Base-by-base conservation (phyloP, 352 stramenopile genomes). In the Phytophthora boehmeriae region DNA sequence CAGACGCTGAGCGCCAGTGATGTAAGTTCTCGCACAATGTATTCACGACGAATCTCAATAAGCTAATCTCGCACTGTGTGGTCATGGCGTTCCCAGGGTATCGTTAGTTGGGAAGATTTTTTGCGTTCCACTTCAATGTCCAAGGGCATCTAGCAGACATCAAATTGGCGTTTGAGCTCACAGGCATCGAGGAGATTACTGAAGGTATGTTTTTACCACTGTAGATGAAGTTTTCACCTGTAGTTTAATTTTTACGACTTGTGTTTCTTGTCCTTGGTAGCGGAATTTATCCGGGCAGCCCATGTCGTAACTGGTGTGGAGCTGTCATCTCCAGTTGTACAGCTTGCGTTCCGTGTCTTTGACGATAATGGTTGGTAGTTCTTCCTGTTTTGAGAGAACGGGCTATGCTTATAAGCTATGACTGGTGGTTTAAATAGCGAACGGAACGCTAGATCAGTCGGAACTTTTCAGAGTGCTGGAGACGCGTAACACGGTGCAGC, bases 281-380 rank as follows among this genome's bases (percentile, higher is more conserved):
- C 73, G 8, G 81, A 93, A 35, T 93, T 93, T 61, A 88, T 91
- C 52, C 79, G 75, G 23, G 84, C 84, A 1, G 67, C 75, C 11
- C 79, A 68, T 14, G 68, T 93, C 47, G 84, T 91, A 17, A 89
- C 68, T 39, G 78, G 78, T 36, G 79, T 88, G 13, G 80, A 89
- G 49, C 59, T 93, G 19, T 76, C 84, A 38, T 85, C 81, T 27
- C 76, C 80, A 0, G 79, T 93, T 48, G 80, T 90, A 10, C 75
- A 88, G 63, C 79, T 90, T 25, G 82, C 78, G 10, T 93, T 93
- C 59, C 84, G 80, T 16, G 64, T 93, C 38, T 93, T 93, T 35
- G 80, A 93, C 45, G 72, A 71, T 51, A 77, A 91, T 42, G 81
- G 84, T 91, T 50, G 11, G 65, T 2, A 17, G 34, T 20, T 2